Evolutionary conservation across 352 stramenopile genomes (phyloP).

Genomic region (Hyaloperonospora arabidopsidis): DNA sequence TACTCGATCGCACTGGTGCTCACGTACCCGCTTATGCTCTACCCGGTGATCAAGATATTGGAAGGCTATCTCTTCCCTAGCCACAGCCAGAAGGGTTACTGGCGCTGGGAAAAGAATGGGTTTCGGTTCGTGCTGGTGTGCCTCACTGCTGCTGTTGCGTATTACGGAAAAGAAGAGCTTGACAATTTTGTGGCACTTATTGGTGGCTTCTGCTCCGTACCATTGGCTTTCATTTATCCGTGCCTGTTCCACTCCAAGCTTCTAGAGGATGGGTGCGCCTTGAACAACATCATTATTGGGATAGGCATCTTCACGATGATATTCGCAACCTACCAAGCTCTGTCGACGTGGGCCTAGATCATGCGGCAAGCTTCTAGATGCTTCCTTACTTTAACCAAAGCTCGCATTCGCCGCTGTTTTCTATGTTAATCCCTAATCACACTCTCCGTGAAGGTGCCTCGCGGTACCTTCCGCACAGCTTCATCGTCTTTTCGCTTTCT

Average conservation of each 20-base stretch:
- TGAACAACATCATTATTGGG: conserved; percentile 41
- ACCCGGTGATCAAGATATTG: conserved; percentile 63
- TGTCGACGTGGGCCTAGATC: conserved; percentile 38
- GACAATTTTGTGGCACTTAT: conserved; percentile 72
- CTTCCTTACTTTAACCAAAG: conserved; percentile 20
- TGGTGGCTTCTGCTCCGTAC: conserved; percentile 63
- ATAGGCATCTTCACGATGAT: conserved; percentile 53
- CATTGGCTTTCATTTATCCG: conserved; percentile 65
- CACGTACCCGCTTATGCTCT: conserved; percentile 68
- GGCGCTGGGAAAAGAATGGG: conserved; percentile 60
- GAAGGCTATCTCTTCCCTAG: conserved; percentile 51
- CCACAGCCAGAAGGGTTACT: conserved; percentile 43
- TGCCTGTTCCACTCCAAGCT: conserved; percentile 58
- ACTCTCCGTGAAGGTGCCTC: conserved; percentile 3
- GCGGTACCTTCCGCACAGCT: conserved; percentile 16
- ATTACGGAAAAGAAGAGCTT: conserved; percentile 55
- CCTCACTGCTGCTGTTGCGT: conserved; percentile 51
- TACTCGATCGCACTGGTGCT: conserved; percentile 62
- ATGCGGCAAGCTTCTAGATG: conserved; percentile 11
- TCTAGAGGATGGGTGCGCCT: conserved; percentile 33
- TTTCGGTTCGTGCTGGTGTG: conserved; percentile 58
- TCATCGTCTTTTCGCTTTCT: conserved; percentile 14
- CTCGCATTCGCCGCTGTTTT: conserved; percentile 20
- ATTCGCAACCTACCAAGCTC: conserved; percentile 50
- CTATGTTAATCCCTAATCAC: neutral